These are phyloP conservation scores for Bipolaris oryzae DNA, from an alignment of 2,329 filamentous ascomycete species.

Conservation along the genomic window DNA sequence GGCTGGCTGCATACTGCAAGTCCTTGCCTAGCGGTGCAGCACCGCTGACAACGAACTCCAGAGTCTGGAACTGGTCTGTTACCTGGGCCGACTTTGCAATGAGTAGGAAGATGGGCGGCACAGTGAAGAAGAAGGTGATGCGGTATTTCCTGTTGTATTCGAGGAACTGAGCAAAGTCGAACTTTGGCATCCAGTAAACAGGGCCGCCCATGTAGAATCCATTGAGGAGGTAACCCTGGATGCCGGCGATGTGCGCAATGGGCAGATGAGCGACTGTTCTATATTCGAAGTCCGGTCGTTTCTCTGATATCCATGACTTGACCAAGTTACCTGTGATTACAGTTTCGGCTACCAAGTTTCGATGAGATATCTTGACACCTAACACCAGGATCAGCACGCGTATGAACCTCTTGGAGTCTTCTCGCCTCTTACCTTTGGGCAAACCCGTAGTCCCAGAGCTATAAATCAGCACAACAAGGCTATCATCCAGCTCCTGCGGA, in stretches of 20 bases:
- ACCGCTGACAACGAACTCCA: conserved; percentile 58
- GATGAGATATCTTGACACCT: conserved; percentile 51
- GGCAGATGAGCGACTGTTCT: conserved; percentile 56
- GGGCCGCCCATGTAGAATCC: conserved; percentile 50
- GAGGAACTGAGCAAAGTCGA: conserved; percentile 63
- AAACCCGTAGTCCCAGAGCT: conserved; percentile 56
- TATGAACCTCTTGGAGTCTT: background rate
- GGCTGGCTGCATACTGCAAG: conserved; percentile 58
- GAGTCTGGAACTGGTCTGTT: conserved; percentile 60
- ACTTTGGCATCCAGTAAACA: conserved; percentile 68
- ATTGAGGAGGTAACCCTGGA: conserved; percentile 56
- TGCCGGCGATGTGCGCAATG: conserved; percentile 56
- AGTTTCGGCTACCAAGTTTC: conserved; percentile 52
- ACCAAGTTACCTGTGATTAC: conserved; percentile 42
- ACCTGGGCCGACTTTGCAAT: conserved; percentile 64
- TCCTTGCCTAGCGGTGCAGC: conserved; percentile 64
- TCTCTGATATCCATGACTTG: conserved; percentile 33
- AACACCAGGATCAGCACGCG: background rate
- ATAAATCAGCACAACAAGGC: conserved; percentile 55
- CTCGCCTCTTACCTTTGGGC: conserved; percentile 46
- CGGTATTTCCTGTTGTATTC: conserved; percentile 57
- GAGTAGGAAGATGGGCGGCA: conserved; percentile 65
- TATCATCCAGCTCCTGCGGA: conserved; percentile 53
- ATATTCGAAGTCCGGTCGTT: conserved; percentile 41
- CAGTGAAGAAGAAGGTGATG: conserved; percentile 63